These are phyloP conservation scores for Lactarius vividus DNA, from an alignment of 768 basidiomycete genomes.

Conservation along the genomic window DNA sequence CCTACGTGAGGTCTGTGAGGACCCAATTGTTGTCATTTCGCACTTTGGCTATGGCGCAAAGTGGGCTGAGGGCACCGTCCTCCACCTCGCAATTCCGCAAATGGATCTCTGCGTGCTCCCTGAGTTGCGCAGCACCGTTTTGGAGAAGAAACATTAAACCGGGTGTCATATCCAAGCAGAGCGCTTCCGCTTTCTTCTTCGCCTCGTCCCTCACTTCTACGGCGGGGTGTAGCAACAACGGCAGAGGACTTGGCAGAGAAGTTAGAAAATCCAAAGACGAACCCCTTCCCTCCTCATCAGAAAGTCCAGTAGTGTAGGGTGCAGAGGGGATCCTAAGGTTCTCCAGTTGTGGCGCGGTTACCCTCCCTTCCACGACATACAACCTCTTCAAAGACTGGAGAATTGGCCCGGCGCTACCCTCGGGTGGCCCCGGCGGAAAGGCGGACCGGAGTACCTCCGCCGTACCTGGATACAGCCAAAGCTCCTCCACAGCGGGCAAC, in stretches of 20 bases:
- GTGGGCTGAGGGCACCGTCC: not conserved
- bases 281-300: no score
- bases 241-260: no score
- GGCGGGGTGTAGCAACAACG: not conserved
- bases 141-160: constrained; percentile 13
- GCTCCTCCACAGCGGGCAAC: constrained; percentile 6
- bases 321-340: not conserved
- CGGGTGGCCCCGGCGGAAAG: not conserved
- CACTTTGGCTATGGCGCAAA: constrained; percentile 8
- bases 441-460: constrained; percentile 8
- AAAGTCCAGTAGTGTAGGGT: not conserved
- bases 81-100: constrained; percentile 14
- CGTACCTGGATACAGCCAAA: constrained; percentile 15
- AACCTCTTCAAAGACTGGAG: constrained; percentile 12
- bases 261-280: not conserved
- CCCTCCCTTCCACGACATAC: constrained; percentile 10
- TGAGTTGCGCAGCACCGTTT: not conserved
- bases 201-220: not conserved
- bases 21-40: constrained; percentile 7
- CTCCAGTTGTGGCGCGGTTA: not conserved
- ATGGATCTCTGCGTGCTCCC: constrained; percentile 7
- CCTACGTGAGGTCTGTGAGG: not conserved
- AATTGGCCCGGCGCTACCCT: not conserved
- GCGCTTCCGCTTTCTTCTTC: not conserved
- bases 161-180: constrained; percentile 5